Evolutionary conservation across 768 basidiomycete genomes (phyloP).

Genomic region (Paxillus rubicundulus): DNA sequence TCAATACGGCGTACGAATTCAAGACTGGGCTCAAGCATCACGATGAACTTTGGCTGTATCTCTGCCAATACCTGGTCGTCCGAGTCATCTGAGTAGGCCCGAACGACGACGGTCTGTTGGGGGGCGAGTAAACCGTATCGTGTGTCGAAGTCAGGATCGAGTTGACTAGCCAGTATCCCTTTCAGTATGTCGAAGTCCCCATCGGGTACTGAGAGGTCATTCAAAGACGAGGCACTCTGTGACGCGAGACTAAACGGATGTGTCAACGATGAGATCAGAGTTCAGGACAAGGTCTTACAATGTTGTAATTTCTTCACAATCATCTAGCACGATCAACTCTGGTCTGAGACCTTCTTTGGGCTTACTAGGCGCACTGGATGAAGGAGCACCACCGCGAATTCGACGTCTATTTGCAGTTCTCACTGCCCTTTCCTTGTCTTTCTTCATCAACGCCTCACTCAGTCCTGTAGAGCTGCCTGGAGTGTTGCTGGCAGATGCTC

Average conservation of each 20-base stretch:
- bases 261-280: not conserved
- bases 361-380: slow-evolving; percentile 7
- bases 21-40: slow-evolving; percentile 94
- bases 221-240: slow-evolving; percentile 11
- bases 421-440: slow-evolving; percentile 63
- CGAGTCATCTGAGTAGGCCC: slow-evolving; percentile 87
- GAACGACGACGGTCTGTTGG: slow-evolving; percentile 79
- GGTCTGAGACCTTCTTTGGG: slow-evolving; percentile 9
- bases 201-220: slow-evolving; percentile 16
- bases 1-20: slow-evolving; percentile 92
- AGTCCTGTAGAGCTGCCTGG: slow-evolving; percentile 37
- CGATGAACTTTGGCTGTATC: slow-evolving; percentile 84
- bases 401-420: slow-evolving; percentile 65
- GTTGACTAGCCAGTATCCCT: slow-evolving; percentile 27
- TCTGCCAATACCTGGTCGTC: slow-evolving; percentile 89
- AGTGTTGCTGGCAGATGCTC: slow-evolving; percentile 15
- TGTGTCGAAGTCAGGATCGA: slow-evolving; percentile 63
- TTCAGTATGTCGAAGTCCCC: slow-evolving; percentile 24
- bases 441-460: slow-evolving; percentile 75
- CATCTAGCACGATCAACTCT: slow-evolving; percentile 16
- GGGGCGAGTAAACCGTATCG: slow-evolving; percentile 78
- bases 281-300: slow-evolving; percentile 46
- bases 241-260: slow-evolving; percentile 15
- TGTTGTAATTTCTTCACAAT: slow-evolving; percentile 45
- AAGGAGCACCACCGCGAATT: slow-evolving; percentile 68